These are phyloP conservation scores for Ostreobium quekettii DNA, from an alignment of 139 green algal species.

Conservation along the genomic window DNA sequence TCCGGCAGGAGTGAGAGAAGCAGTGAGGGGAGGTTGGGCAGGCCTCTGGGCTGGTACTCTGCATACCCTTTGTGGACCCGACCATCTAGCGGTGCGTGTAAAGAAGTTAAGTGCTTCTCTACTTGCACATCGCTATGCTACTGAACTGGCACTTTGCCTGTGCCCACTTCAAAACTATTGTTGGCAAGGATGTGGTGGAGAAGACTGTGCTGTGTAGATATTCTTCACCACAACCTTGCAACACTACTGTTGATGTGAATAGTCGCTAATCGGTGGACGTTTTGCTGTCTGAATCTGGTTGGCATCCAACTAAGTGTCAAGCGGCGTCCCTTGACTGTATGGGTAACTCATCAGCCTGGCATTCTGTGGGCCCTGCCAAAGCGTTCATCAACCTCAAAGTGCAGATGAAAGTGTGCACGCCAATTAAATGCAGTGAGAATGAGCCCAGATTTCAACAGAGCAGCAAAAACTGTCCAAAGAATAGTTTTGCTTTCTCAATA, in stretches of 20 bases:
- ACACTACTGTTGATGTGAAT: slow-evolving; percentile 1
- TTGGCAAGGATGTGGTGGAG: background rate
- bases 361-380: background rate
- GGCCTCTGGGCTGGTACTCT: slow-evolving; percentile 87
- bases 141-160: background rate
- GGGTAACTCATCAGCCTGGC: too few species aligned
- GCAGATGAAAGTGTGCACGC: background rate
- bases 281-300: background rate
- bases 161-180: background rate
- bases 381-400: background rate
- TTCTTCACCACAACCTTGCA: background rate
- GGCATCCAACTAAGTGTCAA: background rate
- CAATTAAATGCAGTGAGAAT: background rate
- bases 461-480: background rate
- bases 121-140: background rate
- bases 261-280: background rate
- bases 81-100: slow-evolving; percentile 88
- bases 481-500: background rate
- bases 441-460: too few species aligned
- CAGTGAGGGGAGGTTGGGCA: slow-evolving; percentile 55
- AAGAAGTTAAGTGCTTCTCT: background rate
- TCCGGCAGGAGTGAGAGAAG: too few species aligned
- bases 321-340: background rate
- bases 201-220: background rate
- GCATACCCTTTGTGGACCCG: slow-evolving; percentile 91